Evolutionary conservation across 2,329 filamentous ascomycete genomes (phyloP), one percentile per base, ranked within the genome.

Genomic region (Cordyceps pruinosa): DNA sequence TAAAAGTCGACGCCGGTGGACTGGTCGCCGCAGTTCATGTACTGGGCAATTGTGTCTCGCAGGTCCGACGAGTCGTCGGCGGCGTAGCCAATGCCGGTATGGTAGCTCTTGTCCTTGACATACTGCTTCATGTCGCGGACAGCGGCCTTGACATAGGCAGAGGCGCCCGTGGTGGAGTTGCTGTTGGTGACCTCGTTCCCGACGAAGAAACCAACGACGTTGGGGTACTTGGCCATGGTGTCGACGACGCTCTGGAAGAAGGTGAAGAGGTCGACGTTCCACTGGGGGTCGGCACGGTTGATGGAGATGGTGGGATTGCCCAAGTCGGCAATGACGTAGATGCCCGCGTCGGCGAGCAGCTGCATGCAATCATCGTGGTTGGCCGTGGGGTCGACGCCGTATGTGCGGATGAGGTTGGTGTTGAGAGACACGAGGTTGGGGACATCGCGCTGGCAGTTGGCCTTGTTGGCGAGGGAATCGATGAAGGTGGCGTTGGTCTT

Each of bases 111-210:
- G 60, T 77, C 68, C 78, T 87, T 88, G 81, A 99, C 96, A 78
- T 97, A 94, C 60, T 84, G 78, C 86, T 99, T 99, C 76, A 85
- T 91, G 73, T 99, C 94, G 69, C 94, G 92, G 62, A 97, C 91
- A 61, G 94, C 92, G 60, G 93, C 94, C 84, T 97, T 99, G 75
- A 99, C 94, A 72, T 88, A 99, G 64, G 93, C 91, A 61, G 90
- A 94, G 52, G 93, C 90, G 60, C 82, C 76, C 51, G 93, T 97
- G 82, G 96, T 97, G 81, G 86, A 91, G 65, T 80, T 79, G 68
- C 86, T 82, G 80, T 97, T 96, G 66, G 91, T 87, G 61, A 99
- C 94, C 77, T 99, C 94, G 76, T 99, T 99, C 71, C 94, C 94
- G 65, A 92, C 93, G 72, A 99, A 97, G 86, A 97, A 99, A 67